Evolutionary conservation across 139 green algal species (phyloP), one percentile per base, ranked within the genome.

Genomic region (Chlamydomonas sphaeroides): DNA sequence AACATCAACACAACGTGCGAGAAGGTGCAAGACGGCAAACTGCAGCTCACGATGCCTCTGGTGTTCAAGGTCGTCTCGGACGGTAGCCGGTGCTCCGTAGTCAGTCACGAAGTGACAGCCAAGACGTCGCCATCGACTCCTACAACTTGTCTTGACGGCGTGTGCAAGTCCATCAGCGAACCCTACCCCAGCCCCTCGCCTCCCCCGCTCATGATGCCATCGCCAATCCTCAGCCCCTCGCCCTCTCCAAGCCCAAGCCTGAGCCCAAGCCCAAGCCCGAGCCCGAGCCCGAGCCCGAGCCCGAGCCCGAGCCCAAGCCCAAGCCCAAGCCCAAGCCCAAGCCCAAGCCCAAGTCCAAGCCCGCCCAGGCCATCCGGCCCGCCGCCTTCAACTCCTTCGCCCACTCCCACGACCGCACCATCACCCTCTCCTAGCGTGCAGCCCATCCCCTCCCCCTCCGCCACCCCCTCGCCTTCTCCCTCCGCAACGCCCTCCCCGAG

Each of bases 31-130:
- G 56, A 80, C 59, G 63, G 36, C 1, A 14, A 69, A n/a, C 38
- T 80, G 32, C 53, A 63, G 21, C 45, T 82, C 32, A 73, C 45
- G 3, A 32, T 82, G 23, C 62, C 75, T 0, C 75, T 73, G n/a
- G 62, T 82, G 23, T 82, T 65, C 75, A 82, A 73, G 63, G 75
- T 82, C 4, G 33, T 51, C 42, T 82, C 75, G 21, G 75, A 82
- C 42, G 75, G 75, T 32, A 72, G 14, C 7, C 35, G 38, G 61
- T 82, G 75, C 62, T 51, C 62, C 42, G 75, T 70, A 0, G 41
- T 61, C 30, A 80, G 73, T 25, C 1, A 25, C 10, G 30, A 61
- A 21, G 62, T 42, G 25, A 82, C 62, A 4, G 75, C 35, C 61
- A 82, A 82, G 75, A 72, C 62, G 5, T 33, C 59, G 38, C 59